phyloP scores from a whole-genome alignment of 257 asterid species.

The Ballota nigra region DNA sequence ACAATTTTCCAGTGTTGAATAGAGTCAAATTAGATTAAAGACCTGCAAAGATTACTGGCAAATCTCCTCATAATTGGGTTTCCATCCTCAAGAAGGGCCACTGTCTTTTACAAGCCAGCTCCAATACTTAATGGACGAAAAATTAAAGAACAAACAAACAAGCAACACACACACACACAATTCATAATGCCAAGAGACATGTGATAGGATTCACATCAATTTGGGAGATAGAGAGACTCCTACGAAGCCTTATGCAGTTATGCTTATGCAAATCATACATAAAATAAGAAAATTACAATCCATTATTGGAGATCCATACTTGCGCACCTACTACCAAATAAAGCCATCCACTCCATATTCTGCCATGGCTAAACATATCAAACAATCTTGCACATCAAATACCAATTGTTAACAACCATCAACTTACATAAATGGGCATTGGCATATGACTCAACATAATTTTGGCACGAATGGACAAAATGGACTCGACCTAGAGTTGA shows the following conservation, averaged over 20 bases:
- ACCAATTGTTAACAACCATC: not conserved
- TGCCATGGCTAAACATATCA: not conserved
- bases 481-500: not conserved
- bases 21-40: not conserved
- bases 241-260: not conserved
- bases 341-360: not conserved
- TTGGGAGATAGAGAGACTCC: not conserved
- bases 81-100: not conserved
- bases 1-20: not conserved
- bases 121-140: not conserved
- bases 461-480: not conserved
- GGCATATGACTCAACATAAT: not conserved
- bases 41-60: conserved; percentile 2
- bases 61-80: not conserved
- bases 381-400: not conserved
- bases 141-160: conserved; percentile 1
- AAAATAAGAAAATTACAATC: not conserved
- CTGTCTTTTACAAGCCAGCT: conserved; percentile 4
- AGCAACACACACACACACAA: not conserved
- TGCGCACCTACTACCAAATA: not conserved
- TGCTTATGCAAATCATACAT: not conserved
- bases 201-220: not conserved
- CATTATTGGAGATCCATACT: not conserved
- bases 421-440: not conserved
- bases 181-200: not conserved